Evolutionary conservation across 495 filamentous ascomycete genomes (phyloP), one percentile per base, ranked within the genome.

Genomic region (Tuber microsphaerosporum): DNA sequence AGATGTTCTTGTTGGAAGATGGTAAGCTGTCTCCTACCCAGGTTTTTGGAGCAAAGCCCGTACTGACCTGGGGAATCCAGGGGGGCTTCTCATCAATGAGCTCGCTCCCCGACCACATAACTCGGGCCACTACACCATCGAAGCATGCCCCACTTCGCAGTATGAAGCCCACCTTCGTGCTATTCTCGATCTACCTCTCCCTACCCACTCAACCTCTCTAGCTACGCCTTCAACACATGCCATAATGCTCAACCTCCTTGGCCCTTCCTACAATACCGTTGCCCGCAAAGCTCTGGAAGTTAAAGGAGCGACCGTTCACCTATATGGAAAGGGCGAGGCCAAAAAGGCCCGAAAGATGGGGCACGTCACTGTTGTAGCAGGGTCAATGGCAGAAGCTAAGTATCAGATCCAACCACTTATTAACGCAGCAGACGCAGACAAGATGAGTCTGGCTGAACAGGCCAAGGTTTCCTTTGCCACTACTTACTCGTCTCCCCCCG

Each of bases 201-300:
- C 89, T 1, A 82, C 88, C 20, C 86, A 89, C 79, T 88, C 87
- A 74, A 85, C 90, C 22, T 84, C 87, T 42, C 85, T 94, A 72
- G 85, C 86, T 19, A 88, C 90, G 39, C 87, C 88, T 69, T 87
- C 86, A 48, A 85, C 86, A 70, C 86, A 84, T 16, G 89, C 94
- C 31, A 92, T 99, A 81, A 99, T 99, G 95, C 89, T 98, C 71
- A 99, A 99, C 85, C 93, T 99, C 75, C 90, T 99, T 61, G 95
- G 95, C 61, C 94, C 94, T 72, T 85, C 89, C 41, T 94, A 97
- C 84, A 84, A 91, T 42, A 81, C 86, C 65, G 86, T 96, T 69
- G 89, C 90, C 20, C 84, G 88, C 71, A 85, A 86, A 42, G 92
- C 94, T 14, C 85, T 90, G n/a, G 85, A 85, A 73, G 88, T 86